Evolutionary conservation across 257 asterid species (phyloP).

Genomic region (Lycium ferocissimum): DNA sequence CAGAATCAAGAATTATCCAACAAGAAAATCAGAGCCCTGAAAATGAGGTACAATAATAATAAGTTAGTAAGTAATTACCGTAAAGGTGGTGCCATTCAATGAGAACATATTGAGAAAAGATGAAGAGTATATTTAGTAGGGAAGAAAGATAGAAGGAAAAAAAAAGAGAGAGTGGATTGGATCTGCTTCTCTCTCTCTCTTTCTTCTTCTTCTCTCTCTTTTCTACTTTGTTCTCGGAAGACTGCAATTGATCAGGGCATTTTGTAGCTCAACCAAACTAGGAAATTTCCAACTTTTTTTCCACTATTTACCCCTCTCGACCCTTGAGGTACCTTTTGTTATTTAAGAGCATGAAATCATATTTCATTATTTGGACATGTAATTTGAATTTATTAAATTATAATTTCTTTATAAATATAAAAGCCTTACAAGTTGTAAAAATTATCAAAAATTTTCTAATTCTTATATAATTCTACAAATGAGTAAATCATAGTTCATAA

Average conservation of each 20-base stretch:
- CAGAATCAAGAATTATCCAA: background rate
- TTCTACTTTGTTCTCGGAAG: conserved; percentile 7
- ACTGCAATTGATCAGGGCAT: conserved; percentile 43
- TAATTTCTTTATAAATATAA: too few species aligned
- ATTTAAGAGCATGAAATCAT: too few species aligned
- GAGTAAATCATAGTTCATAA: too few species aligned
- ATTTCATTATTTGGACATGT: too few species aligned
- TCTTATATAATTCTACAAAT: too few species aligned
- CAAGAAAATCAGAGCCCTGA: background rate
- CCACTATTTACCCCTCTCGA: background rate
- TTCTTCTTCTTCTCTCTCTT: conserved; percentile 34
- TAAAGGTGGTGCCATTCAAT: conserved; percentile 58
- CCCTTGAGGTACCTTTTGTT: background rate
- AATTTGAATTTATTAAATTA: too few species aligned
- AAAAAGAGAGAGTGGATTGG: conserved; percentile 25
- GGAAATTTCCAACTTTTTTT: background rate
- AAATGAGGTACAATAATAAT: background rate
- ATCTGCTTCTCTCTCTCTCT: conserved; percentile 40
- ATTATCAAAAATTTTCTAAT: too few species aligned
- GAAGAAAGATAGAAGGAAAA: conserved; percentile 8
- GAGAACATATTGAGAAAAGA: conserved; percentile 66
- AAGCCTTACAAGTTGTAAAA: too few species aligned
- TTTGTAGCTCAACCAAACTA: conserved; percentile 20
- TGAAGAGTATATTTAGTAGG: background rate
- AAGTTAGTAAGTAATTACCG: conserved; percentile 51